phyloP scores from a whole-genome alignment of 169 alveolate species.

The Perkinsus olseni region DNA sequence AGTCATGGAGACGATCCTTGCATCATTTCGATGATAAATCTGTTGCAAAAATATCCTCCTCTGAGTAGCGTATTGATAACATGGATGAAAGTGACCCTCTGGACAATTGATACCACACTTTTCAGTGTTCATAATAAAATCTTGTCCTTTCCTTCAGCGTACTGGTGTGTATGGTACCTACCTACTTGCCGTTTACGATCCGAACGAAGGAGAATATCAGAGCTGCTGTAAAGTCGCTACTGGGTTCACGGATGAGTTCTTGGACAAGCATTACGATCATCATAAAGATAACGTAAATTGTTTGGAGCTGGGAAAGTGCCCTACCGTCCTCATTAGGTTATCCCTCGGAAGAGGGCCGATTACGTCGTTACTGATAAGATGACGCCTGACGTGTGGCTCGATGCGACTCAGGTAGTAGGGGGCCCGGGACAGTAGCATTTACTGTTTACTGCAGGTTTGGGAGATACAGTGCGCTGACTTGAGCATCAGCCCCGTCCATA shows the following conservation, averaged over 20 bases:
- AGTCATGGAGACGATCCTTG: no score
- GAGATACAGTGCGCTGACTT: conserved; percentile 96
- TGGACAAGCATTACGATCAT: neutral
- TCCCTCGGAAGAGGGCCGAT: neutral
- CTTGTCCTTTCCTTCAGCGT: no score
- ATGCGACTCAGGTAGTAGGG: conserved; percentile 19
- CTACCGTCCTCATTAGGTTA: neutral
- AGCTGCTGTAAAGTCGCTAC: conserved; percentile 93
- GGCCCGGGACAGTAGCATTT: no score
- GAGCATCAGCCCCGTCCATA: conserved; percentile 89
- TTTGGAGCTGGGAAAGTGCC: neutral
- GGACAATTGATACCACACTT: no score
- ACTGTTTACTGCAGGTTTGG: conserved; percentile 85
- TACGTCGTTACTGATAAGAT: conserved; percentile 54
- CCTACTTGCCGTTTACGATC: conserved; percentile 87
- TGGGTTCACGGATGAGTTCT: conserved; percentile 87
- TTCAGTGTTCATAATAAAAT: no score
- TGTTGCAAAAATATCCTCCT: no score
- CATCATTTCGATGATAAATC: no score
- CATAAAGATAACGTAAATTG: neutral
- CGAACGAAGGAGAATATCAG: conserved; percentile 85
- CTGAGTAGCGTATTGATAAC: no score
- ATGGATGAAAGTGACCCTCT: no score
- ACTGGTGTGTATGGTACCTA: conserved; percentile 95
- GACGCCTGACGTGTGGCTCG: conserved; percentile 70